These are phyloP conservation scores for Globisporangium alternatum DNA, from an alignment of 352 stramenopile genomes.

Conservation along the genomic window DNA sequence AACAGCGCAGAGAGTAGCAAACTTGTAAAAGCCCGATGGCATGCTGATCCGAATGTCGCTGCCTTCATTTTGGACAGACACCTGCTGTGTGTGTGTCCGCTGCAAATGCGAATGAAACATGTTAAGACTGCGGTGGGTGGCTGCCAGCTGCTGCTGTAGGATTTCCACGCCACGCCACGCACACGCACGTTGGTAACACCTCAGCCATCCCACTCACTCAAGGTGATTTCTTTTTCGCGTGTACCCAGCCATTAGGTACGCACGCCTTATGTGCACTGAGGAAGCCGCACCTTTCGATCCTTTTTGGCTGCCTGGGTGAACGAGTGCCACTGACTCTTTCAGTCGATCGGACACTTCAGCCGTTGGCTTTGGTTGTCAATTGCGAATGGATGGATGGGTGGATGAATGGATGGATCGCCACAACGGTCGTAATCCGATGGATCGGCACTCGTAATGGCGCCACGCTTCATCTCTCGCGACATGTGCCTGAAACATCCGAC, in stretches of 20 bases:
- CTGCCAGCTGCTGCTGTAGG: neutral
- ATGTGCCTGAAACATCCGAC: neutral
- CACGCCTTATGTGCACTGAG: neutral
- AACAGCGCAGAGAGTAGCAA: too few species aligned
- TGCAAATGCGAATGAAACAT: neutral
- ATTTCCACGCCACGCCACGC: neutral
- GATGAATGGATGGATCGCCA: neutral
- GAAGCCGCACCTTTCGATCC: too few species aligned
- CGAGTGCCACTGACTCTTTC: neutral
- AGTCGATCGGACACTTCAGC: neutral
- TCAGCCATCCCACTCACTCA: neutral
- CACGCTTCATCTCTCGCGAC: conserved; percentile 5
- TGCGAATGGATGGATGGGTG: neutral
- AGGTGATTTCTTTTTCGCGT: neutral
- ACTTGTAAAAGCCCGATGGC: too few species aligned
- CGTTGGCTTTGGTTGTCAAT: neutral
- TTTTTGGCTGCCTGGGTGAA: neutral
- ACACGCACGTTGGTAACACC: neutral
- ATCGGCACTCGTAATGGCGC: neutral
- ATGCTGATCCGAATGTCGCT: too few species aligned
- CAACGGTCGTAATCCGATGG: neutral
- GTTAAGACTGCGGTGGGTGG: neutral
- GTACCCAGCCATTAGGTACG: neutral
- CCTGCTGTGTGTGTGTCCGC: neutral
- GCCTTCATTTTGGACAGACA: neutral